A percentile compares a stretch with the other conserved stretches of the same genome.
Conservation (phyloP, 176 grass and related monocot genomes). For the Luzula sylvatica region DNA sequence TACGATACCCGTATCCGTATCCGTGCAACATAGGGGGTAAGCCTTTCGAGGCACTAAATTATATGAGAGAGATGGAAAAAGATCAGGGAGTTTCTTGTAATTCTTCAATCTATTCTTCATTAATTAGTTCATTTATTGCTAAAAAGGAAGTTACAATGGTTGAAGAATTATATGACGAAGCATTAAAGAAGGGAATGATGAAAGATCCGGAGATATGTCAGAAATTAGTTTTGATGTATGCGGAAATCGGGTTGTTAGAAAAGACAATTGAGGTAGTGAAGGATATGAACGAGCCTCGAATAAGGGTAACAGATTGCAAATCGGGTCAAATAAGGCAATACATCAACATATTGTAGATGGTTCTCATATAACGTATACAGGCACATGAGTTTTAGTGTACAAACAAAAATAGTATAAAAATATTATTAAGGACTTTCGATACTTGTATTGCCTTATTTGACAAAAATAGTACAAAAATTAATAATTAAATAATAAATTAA, state of each 20-base stretch:
- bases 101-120: conserved; percentile 47
- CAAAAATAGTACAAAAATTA: too few species aligned
- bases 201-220: conserved; percentile 65
- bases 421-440: too few species aligned
- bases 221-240: conserved; percentile 72
- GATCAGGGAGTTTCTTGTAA: conserved; percentile 30
- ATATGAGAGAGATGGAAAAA: conserved; percentile 62
- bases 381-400: too few species aligned
- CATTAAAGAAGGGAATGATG: conserved; percentile 42
- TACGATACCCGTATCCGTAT: too few species aligned
- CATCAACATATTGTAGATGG: too few species aligned
- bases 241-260: conserved; percentile 42
- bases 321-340: too few species aligned
- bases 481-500: too few species aligned
- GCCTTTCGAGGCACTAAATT: conserved; percentile 46
- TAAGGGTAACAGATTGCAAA: conserved; percentile 69
- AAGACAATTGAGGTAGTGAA: conserved; percentile 43
- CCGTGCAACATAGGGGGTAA: too few species aligned
- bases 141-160: conserved; percentile 39
- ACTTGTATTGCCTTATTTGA: too few species aligned
- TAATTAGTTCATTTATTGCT: conserved; percentile 50
- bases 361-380: too few species aligned
- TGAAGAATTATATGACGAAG: conserved; percentile 59
- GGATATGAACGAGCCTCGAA: conserved; percentile 51
- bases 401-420: too few species aligned